Evolutionary conservation across 257 asterid species (phyloP).

Genomic region (Solanum appendiculatum): DNA sequence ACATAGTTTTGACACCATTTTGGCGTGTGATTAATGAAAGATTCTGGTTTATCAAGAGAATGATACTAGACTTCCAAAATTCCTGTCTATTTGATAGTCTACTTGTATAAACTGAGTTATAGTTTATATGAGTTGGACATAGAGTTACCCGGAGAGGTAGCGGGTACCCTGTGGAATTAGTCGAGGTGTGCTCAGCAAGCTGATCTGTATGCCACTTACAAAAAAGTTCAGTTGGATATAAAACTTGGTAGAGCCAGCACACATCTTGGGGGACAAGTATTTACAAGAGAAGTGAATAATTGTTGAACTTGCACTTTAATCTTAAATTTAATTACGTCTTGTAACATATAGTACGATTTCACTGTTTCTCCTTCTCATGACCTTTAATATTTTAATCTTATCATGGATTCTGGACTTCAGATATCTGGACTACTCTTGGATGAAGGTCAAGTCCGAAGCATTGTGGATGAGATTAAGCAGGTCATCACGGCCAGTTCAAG

Average conservation of each 20-base stretch:
- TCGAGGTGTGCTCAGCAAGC: not conserved
- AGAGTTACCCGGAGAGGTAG: not conserved
- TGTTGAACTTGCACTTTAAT: not conserved
- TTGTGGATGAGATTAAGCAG: conserved; percentile 85
- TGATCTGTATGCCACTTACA: not conserved
- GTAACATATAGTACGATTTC: not conserved
- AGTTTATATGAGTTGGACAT: not conserved
- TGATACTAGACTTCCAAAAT: not conserved
- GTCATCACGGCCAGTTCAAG: conserved; percentile 92
- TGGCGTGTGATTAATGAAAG: not conserved
- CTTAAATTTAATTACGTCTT: not conserved
- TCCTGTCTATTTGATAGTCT: not conserved
- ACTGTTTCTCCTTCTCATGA: not conserved
- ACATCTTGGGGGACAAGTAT: not conserved
- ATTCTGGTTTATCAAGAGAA: not conserved
- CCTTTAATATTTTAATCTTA: not conserved
- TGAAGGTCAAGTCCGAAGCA: conserved; percentile 85
- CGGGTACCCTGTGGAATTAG: not conserved
- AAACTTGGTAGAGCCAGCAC: not conserved
- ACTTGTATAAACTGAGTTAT: not conserved
- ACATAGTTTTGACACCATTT: not conserved
- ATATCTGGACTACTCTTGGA: conserved; percentile 79
- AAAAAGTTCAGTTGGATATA: not conserved
- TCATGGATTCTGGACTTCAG: conserved; percentile 27
- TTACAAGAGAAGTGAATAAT: not conserved